Evolutionary conservation across 164 flowering plant species (phyloP).

Genomic region (Nelumbo lutea): DNA sequence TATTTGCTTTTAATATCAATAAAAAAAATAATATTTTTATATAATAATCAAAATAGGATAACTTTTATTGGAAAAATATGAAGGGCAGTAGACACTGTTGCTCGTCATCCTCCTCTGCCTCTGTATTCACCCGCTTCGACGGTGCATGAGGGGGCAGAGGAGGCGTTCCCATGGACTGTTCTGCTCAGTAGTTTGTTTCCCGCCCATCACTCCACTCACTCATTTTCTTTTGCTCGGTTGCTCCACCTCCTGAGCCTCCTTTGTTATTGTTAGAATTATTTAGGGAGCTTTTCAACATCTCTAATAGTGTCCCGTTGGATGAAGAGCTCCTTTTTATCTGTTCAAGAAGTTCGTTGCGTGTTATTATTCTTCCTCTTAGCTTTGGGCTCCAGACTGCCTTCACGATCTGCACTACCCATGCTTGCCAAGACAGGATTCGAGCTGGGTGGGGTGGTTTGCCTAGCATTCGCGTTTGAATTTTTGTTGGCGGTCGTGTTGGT

Average conservation of each 20-base stretch:
- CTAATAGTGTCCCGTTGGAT: conserved; percentile 22
- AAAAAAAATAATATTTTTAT: too few species aligned
- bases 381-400: conserved; percentile 12
- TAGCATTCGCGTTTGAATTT: conserved; percentile 7
- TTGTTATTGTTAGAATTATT: too few species aligned
- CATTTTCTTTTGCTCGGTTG: conserved; percentile 11
- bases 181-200: conserved; percentile 20
- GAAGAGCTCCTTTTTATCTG: conserved; percentile 53
- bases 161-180: conserved; percentile 13
- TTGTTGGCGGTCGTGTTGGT: conserved; percentile 10
- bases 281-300: too few species aligned
- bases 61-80: too few species aligned
- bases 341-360: conserved; percentile 65
- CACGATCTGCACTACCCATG: conserved; percentile 5
- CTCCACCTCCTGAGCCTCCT: too few species aligned
- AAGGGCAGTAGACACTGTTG: too few species aligned
- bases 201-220: conserved; percentile 10
- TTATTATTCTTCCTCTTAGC: conserved; percentile 15
- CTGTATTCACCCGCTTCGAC: too few species aligned
- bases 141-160: conserved; percentile 4
- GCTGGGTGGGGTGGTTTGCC: conserved; percentile 12
- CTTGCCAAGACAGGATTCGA: conserved; percentile 8
- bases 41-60: too few species aligned
- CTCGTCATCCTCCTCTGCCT: too few species aligned
- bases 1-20: too few species aligned